Evolutionary conservation across 257 asterid species (phyloP).

Genomic region (Lavandula angustifolia): DNA sequence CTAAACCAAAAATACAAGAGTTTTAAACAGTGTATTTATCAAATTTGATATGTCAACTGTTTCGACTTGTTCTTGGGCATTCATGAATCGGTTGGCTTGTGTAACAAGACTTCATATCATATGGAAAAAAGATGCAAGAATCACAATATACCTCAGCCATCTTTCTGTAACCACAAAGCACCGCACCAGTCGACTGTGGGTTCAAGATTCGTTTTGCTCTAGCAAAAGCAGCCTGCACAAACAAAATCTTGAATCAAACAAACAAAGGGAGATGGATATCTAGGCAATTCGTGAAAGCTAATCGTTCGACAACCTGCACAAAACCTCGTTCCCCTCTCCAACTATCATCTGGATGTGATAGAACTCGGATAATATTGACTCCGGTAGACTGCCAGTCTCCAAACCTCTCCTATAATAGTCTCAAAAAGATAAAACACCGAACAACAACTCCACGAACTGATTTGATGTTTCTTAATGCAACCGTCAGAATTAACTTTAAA

Average conservation of each 20-base stretch:
- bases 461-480: conserved; percentile 1
- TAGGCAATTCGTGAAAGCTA: conserved; percentile 5
- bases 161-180: conserved; percentile 86
- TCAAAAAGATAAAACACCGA: not conserved
- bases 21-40: not conserved
- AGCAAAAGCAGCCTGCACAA: conserved; percentile 79
- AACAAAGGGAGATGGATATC: not conserved
- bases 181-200: conserved; percentile 75
- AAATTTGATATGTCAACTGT: not conserved
- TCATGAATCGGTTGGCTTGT: not conserved
- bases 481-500: not conserved
- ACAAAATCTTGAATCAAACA: conserved; percentile 16
- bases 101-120: not conserved
- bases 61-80: not conserved
- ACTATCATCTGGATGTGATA: conserved; percentile 76
- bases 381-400: conserved; percentile 79
- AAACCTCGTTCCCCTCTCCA: conserved; percentile 85
- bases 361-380: conserved; percentile 70
- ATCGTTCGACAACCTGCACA: conserved; percentile 60
- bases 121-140: not conserved
- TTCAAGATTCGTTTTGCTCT: conserved; percentile 59
- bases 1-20: not conserved
- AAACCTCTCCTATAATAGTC: conserved; percentile 66
- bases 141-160: conserved; percentile 80
- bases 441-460: not conserved